Evolutionary conservation across 768 basidiomycete species (phyloP).

Genomic region (Hygrophorus pudorinus): DNA sequence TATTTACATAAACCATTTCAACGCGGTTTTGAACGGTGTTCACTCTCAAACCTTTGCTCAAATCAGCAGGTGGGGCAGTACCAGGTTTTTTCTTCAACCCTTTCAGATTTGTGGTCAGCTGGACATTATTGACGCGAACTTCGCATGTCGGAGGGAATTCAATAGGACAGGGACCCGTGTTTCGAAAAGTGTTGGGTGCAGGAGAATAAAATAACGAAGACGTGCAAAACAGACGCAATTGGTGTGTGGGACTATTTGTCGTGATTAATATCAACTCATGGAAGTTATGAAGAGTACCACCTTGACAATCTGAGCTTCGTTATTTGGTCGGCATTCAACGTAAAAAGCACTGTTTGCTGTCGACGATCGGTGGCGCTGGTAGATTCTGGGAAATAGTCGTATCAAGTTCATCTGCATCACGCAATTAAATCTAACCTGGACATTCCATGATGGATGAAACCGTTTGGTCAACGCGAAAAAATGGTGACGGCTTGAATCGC

Average conservation of each 20-base stretch:
- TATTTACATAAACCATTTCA: conserved; percentile 88
- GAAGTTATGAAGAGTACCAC: conserved; percentile 24
- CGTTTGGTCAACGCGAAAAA: conserved; percentile 56
- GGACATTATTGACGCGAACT: conserved; percentile 70
- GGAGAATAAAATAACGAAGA: conserved; percentile 64
- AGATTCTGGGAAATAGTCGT: conserved; percentile 43
- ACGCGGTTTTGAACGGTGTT: conserved; percentile 46
- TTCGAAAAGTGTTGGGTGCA: conserved; percentile 41
- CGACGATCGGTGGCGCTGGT: conserved; percentile 70
- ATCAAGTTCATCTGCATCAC: conserved; percentile 1
- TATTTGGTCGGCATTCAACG: conserved; percentile 56
- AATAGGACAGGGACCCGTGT: conserved; percentile 53
- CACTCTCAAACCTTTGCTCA: conserved; percentile 32
- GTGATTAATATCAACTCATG: conserved; percentile 4
- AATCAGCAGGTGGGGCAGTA: conserved; percentile 83
- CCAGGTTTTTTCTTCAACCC: conserved; percentile 94
- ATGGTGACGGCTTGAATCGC: conserved; percentile 74
- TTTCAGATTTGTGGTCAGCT: conserved; percentile 68
- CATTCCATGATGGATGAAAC: conserved; percentile 65
- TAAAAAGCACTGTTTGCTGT: conserved; percentile 49
- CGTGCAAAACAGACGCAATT: conserved; percentile 84
- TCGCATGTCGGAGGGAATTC: conserved; percentile 92
- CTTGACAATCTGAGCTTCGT: conserved; percentile 45
- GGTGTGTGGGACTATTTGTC: conserved; percentile 49
- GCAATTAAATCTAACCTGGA: conserved; percentile 45